Percentiles rank a stretch among this genome's conserved stretches.
Conservation (phyloP, 257 asterid species). For the Salvia hispanica region DNA sequence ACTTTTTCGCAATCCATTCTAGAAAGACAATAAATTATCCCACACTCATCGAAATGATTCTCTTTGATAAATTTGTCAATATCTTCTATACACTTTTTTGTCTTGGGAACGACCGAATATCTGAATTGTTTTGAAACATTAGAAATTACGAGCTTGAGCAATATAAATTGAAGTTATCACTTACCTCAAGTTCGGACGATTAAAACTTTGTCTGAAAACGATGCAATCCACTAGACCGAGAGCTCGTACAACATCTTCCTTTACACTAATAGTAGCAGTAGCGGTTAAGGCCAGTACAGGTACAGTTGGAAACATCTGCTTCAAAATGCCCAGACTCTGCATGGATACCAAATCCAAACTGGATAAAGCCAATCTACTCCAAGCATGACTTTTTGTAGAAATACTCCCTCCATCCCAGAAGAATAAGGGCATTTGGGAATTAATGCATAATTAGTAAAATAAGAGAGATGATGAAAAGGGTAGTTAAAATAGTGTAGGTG, state of each 20-base stretch:
- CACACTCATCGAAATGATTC: constrained; percentile 90
- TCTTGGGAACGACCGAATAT: constrained; percentile 87
- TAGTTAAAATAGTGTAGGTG: too few relatives aligned
- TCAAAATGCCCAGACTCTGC: constrained; percentile 93
- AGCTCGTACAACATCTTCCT: constrained; percentile 99
- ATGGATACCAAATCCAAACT: constrained; percentile 38
- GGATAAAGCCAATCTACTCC: constrained; percentile 29
- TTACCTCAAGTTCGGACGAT: constrained; percentile 90
- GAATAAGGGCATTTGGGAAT: too few relatives aligned
- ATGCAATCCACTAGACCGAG: constrained; percentile 94
- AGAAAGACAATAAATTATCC: constrained; percentile 92
- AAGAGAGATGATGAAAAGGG: too few relatives aligned
- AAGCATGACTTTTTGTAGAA: not conserved
- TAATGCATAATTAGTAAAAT: too few relatives aligned
- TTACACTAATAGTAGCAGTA: constrained; percentile 91
- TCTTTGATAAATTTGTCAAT: constrained; percentile 71
- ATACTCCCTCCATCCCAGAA: too few relatives aligned
- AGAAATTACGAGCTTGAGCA: constrained; percentile 28
- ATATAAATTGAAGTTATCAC: constrained; percentile 32
- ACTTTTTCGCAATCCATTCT: constrained; percentile 97
- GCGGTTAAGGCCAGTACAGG: constrained; percentile 98
- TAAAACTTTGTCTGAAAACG: constrained; percentile 92
- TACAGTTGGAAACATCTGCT: constrained; percentile 81
- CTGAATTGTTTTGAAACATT: constrained; percentile 57
- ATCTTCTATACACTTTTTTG: constrained; percentile 89